Base-by-base conservation (phyloP, 495 filamentous ascomycete species). In the Halenospora varia region DNA sequence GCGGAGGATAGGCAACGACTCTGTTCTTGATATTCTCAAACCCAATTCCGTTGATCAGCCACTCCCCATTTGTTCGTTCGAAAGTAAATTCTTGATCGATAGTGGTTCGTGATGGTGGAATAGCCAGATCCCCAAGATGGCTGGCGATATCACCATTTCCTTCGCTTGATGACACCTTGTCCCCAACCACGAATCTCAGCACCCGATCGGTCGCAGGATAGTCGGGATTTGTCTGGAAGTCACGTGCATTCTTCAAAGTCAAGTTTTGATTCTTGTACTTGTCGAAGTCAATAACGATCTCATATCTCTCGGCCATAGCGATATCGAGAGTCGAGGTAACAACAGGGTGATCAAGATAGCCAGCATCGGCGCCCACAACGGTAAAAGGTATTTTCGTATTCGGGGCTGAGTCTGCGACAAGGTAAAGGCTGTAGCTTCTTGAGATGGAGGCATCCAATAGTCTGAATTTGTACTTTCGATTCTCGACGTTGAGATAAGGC, bases 391-490 rank as follows among this genome's bases (percentile, higher is more conserved):
- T 23, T 4, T 44, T 60, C 10, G 59, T 65, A 11, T 25, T 60
- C 10, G 53, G 10, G 6, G 65, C 62, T 41, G 40, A 26, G 25
- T 68, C 73, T 11, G 17, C 62, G 42, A 61, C 69, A 39, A 84
- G 67, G 50, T 69, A 75, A 10, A 83, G 71, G 1, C 69, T 62
- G 51, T 78, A 84, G n/a, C 72, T 68, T 18, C 81, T 70, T 17
- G 71, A 75, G 50, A 82, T 64, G 26, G 79, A 61, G 0, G 77
- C 73, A 61, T 82, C 71, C 15, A 82, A 62, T 39, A 84, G 66
- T 20, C 81, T 67, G 53, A 84, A 73, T 18, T 79, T 77, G 65
- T 83, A 83, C 55, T 82, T 82, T 61, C 81, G 73, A 0, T 80
- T 79, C 59, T 82, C 69, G n/a, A 84, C 81, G 13, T 68, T 70